Evolutionary conservation across 495 filamentous ascomycete species (phyloP).

Genomic region (Cryomyces minteri): DNA sequence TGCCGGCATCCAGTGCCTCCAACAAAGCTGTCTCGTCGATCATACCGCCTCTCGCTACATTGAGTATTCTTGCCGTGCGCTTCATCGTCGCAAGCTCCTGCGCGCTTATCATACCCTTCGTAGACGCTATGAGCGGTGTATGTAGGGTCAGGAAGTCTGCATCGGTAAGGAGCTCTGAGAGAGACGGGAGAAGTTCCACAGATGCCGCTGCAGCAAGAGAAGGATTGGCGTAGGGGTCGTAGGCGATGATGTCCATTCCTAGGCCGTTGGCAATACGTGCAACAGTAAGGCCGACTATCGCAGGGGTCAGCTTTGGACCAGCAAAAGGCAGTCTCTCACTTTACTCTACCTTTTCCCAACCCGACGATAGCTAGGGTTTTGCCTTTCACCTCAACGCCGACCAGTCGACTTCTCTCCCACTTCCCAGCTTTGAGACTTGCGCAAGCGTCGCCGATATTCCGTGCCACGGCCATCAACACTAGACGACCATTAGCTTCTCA

Average conservation of each 20-base stretch:
- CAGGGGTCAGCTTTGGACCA: not conserved
- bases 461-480: slow-evolving; percentile 43
- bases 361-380: slow-evolving; percentile 52
- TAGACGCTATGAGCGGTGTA: slow-evolving; percentile 53
- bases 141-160: slow-evolving; percentile 61
- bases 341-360: slow-evolving; percentile 36
- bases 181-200: slow-evolving; percentile 32
- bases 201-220: slow-evolving; percentile 37
- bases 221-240: slow-evolving; percentile 49
- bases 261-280: slow-evolving; percentile 49
- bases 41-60: slow-evolving; percentile 57
- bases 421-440: slow-evolving; percentile 36
- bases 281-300: slow-evolving; percentile 45
- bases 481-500: not conserved
- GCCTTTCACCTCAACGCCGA: slow-evolving; percentile 51
- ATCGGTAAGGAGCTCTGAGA: slow-evolving; percentile 35
- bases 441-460: slow-evolving; percentile 44
- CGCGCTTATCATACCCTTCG: slow-evolving; percentile 43
- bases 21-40: slow-evolving; percentile 55
- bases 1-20: slow-evolving; percentile 42
- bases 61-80: slow-evolving; percentile 40
- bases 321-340: not conserved
- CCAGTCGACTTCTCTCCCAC: slow-evolving; percentile 49
- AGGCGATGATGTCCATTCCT: slow-evolving; percentile 45
- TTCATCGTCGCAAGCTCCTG: slow-evolving; percentile 51